phyloP scores from a whole-genome alignment of 108 stramenopile genomes.

The Cylindrotheca closterium region DNA sequence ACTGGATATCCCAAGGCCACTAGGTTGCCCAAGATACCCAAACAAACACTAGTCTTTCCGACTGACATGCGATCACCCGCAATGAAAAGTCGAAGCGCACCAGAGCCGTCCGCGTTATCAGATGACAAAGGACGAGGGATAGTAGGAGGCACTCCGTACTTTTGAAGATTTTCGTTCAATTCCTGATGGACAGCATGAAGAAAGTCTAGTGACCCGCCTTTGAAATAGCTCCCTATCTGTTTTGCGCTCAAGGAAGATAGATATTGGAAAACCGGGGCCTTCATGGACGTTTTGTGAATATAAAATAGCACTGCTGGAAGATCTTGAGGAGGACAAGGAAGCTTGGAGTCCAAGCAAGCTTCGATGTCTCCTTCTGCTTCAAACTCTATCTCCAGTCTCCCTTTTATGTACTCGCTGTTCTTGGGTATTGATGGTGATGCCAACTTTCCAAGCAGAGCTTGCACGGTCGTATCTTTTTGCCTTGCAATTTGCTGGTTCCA shows the following conservation, averaged over 20 bases:
- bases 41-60: conserved; percentile 92
- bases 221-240: conserved; percentile 2
- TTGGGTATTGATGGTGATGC: not conserved
- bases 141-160: not conserved
- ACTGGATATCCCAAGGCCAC: conserved; percentile 54
- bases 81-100: conserved; percentile 71
- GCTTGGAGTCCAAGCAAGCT: not conserved
- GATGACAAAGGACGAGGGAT: not conserved
- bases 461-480: conserved; percentile 3
- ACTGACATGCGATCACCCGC: conserved; percentile 90
- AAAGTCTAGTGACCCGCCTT: not conserved
- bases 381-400: too few relatives aligned
- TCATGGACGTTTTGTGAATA: conserved; percentile 5
- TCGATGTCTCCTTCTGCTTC: conserved; percentile 2
- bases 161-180: not conserved
- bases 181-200: not conserved
- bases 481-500: conserved; percentile 21
- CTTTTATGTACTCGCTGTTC: not conserved
- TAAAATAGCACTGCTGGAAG: conserved; percentile 22
- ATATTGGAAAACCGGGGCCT: conserved; percentile 8
- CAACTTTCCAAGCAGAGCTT: too few relatives aligned
- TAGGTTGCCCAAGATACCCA: conserved; percentile 72
- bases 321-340: conserved; percentile 20
- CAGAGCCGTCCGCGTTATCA: too few relatives aligned
- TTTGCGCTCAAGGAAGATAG: conserved; percentile 7